Percentiles rank a stretch among this genome's conserved stretches.
phyloP scores from a whole-genome alignment of 805 yeast species.

The Kodamaea hsintzibuensis region DNA sequence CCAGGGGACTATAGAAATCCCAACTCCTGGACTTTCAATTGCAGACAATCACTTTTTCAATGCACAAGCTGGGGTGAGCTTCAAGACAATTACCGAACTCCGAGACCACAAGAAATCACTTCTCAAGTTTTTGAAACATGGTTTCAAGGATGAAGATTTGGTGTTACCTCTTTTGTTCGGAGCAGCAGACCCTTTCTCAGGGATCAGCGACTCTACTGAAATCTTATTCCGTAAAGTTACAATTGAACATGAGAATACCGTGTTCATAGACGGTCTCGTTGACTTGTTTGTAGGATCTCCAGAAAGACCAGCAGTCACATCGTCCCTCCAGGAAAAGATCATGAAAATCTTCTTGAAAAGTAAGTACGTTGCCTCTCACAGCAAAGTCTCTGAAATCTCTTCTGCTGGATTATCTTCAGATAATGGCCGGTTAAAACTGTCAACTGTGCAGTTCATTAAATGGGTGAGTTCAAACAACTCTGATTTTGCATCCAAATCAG shows the following conservation, averaged over 20 bases:
- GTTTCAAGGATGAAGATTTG: conserved; percentile 38
- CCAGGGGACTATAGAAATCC: conserved; percentile 40
- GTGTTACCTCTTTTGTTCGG: conserved; percentile 61
- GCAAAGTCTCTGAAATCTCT: conserved; percentile 48
- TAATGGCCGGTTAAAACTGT: conserved; percentile 50
- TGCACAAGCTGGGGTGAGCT: conserved; percentile 64
- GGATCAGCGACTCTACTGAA: conserved; percentile 55
- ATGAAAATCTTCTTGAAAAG: conserved; percentile 53
- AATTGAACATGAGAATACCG: conserved; percentile 52
- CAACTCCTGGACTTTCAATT: conserved; percentile 60
- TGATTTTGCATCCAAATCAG: conserved; percentile 9
- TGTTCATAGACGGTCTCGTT: conserved; percentile 46
- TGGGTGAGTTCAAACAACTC: conserved; percentile 45
- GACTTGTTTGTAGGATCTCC: conserved; percentile 53
- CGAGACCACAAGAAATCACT: conserved; percentile 26
- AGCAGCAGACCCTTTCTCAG: conserved; percentile 56
- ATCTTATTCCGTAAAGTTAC: conserved; percentile 50
- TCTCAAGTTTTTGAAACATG: conserved; percentile 41
- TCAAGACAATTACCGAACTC: conserved; percentile 49
- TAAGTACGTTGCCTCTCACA: conserved; percentile 46
- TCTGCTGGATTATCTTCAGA: conserved; percentile 62
- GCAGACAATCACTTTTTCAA: conserved; percentile 64
- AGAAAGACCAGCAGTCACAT: conserved; percentile 50
- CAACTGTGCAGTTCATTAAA: conserved; percentile 62
- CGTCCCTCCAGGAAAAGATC: conserved; percentile 57